Evolutionary conservation across 306 rosid genomes (phyloP).

Genomic region (Betula pendula): DNA sequence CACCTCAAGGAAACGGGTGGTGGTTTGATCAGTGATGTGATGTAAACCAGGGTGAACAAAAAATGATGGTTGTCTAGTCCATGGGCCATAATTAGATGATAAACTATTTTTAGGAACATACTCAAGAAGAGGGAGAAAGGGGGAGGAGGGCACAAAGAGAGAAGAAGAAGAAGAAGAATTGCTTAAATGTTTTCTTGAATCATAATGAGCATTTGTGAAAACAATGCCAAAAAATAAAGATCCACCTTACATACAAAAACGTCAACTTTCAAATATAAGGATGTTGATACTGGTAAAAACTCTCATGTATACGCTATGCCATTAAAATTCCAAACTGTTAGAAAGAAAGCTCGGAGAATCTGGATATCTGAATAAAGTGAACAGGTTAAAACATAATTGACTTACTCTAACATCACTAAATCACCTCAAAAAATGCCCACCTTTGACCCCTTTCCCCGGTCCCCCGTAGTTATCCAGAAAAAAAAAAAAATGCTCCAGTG

Average conservation of each 20-base stretch:
- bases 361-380: neutral
- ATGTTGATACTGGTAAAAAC: neutral
- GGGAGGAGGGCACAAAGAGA: no score
- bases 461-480: no score
- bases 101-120: neutral
- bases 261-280: neutral
- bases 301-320: neutral
- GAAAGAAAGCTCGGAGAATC: neutral
- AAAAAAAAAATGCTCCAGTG: neutral
- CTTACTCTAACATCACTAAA: neutral
- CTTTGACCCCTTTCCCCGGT: no score
- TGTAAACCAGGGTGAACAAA: neutral
- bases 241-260: neutral
- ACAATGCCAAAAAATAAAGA: neutral
- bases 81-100: neutral
- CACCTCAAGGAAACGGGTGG: conserved; percentile 6
- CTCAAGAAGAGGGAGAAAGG: neutral
- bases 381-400: neutral
- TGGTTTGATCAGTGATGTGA: neutral
- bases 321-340: neutral
- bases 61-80: neutral
- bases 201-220: neutral
- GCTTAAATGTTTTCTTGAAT: neutral
- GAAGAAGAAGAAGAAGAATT: neutral
- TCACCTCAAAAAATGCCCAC: conserved; percentile 6